phyloP scores from a whole-genome alignment of 805 yeast species.

The Saturnispora ahearnii region DNA sequence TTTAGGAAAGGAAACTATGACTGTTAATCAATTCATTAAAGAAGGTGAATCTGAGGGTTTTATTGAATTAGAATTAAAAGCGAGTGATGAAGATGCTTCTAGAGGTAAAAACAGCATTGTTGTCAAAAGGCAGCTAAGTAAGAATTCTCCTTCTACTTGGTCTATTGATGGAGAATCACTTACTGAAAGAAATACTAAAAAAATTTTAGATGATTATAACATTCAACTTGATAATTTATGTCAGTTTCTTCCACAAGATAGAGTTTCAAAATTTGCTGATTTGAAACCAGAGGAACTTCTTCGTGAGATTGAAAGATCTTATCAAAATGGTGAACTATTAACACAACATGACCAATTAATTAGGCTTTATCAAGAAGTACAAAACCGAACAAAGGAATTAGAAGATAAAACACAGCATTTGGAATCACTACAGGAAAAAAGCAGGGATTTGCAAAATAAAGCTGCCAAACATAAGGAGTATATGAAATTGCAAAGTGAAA shows the following conservation, averaged over 20 bases:
- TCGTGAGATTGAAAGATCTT: constrained; percentile 71
- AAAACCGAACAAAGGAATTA: constrained; percentile 24
- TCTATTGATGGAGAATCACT: constrained; percentile 33
- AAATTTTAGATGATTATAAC: constrained; percentile 40
- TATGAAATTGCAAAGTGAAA: constrained; percentile 34
- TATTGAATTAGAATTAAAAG: constrained; percentile 45
- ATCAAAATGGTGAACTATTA: constrained; percentile 52
- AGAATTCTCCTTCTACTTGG: constrained; percentile 41
- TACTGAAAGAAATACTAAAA: constrained; percentile 39
- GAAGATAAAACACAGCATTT: constrained; percentile 26
- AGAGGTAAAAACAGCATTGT: constrained; percentile 20
- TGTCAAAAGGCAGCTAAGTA: constrained; percentile 36
- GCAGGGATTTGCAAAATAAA: constrained; percentile 33
- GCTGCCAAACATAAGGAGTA: constrained; percentile 39
- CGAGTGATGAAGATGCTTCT: constrained; percentile 24
- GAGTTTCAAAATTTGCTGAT: constrained; percentile 87
- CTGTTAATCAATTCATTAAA: constrained; percentile 59
- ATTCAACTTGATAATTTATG: constrained; percentile 88
- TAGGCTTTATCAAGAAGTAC: constrained; percentile 36
- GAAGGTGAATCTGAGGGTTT: constrained; percentile 42
- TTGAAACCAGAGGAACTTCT: constrained; percentile 67
- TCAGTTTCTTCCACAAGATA: constrained; percentile 90
- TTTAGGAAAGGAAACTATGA: constrained; percentile 59
- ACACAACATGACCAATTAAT: constrained; percentile 50
- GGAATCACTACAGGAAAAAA: constrained; percentile 28